These are phyloP conservation scores for Skeletonema grethae DNA, from an alignment of 108 stramenopile species.

Conservation along the genomic window DNA sequence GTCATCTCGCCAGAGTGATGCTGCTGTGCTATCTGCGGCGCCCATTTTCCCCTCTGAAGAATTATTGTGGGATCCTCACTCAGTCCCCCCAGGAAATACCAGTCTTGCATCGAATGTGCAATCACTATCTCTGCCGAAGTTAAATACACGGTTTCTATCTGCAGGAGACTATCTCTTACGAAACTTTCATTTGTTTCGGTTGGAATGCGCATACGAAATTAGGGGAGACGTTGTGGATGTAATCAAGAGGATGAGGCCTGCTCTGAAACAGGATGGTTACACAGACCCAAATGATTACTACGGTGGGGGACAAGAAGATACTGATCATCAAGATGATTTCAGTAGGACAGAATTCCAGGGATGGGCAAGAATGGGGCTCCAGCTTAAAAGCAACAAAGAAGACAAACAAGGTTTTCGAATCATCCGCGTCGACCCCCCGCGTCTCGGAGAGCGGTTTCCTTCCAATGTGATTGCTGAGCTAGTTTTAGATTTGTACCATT, in stretches of 20 bases:
- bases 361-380: slow-evolving; percentile 87
- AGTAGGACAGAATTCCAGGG: slow-evolving; percentile 74
- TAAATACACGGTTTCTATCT: slow-evolving; percentile 90
- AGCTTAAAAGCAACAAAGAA: slow-evolving; percentile 45
- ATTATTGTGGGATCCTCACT: slow-evolving; percentile 87
- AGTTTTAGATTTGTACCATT: slow-evolving; percentile 77
- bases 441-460: slow-evolving; percentile 80
- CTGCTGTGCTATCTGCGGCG: slow-evolving; percentile 58
- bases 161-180: slow-evolving; percentile 90
- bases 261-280: slow-evolving; percentile 37
- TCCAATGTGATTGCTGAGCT: slow-evolving; percentile 82
- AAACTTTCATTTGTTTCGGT: slow-evolving; percentile 87
- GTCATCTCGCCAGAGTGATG: slow-evolving; percentile 64
- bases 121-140: slow-evolving; percentile 89
- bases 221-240: slow-evolving; percentile 90
- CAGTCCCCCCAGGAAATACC: slow-evolving; percentile 58
- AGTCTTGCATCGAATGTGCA: slow-evolving; percentile 23
- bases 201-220: slow-evolving; percentile 95
- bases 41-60: slow-evolving; percentile 92
- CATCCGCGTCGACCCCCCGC: slow-evolving; percentile 80
- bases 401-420: slow-evolving; percentile 51
- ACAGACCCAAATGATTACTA: slow-evolving; percentile 42
- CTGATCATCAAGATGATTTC: slow-evolving; percentile 34
- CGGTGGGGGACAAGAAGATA: slow-evolving; percentile 42
- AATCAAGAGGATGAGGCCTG: slow-evolving; percentile 71